Evolutionary conservation across 2,329 filamentous ascomycete genomes (phyloP).

Genomic region (Chaetomium strumarium): DNA sequence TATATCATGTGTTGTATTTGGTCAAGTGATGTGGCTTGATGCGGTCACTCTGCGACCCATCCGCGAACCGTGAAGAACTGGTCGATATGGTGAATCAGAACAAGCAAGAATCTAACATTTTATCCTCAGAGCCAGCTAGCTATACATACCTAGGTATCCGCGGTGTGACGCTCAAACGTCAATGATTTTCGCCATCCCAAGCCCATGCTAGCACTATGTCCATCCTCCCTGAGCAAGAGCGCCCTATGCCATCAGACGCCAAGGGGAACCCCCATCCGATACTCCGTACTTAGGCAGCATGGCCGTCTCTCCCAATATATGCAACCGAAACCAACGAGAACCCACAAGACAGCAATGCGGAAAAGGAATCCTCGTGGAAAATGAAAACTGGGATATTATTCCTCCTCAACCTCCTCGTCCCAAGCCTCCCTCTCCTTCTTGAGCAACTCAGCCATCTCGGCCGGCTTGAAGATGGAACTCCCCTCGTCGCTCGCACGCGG

Average conservation of each 20-base stretch:
- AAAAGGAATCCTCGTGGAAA: not conserved
- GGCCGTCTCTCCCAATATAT: not conserved
- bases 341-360: not conserved
- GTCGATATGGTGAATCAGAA: not conserved
- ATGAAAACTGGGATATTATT: constrained; percentile 17
- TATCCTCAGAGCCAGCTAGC: not conserved
- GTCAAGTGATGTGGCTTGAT: too few relatives aligned
- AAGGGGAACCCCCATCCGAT: not conserved
- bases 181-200: not conserved
- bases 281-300: too few relatives aligned
- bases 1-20: not conserved
- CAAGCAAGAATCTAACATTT: not conserved
- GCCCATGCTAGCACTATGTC: not conserved
- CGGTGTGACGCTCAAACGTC: not conserved
- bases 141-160: not conserved
- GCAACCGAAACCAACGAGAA: not conserved
- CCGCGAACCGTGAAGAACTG: too few relatives aligned
- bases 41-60: too few relatives aligned
- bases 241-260: not conserved
- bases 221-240: not conserved
- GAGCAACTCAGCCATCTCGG: constrained; percentile 66
- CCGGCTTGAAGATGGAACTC: constrained; percentile 67
- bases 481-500: constrained; percentile 59
- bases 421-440: constrained; percentile 73
- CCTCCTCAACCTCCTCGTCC: constrained; percentile 70